Evolutionary conservation across 495 filamentous ascomycete species (phyloP).

Genomic region (Viridothelium virens): DNA sequence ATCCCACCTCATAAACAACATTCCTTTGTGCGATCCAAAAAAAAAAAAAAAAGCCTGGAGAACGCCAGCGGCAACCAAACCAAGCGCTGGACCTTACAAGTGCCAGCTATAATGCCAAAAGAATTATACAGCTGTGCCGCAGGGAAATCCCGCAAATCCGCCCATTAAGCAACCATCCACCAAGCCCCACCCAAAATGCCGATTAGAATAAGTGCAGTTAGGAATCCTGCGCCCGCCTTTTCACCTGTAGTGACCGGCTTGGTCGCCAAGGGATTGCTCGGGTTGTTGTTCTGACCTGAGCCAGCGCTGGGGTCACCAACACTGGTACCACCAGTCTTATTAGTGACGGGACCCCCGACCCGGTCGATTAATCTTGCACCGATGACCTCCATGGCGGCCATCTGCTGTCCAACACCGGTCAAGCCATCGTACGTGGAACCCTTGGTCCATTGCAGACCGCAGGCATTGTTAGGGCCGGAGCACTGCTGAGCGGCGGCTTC

Average conservation of each 20-base stretch:
- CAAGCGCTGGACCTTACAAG: constrained; percentile 4
- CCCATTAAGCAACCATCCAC: constrained; percentile 33
- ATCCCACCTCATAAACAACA: background rate
- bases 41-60: background rate
- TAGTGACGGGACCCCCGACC: constrained; percentile 33
- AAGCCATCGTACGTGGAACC: constrained; percentile 41
- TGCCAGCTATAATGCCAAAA: constrained; percentile 6
- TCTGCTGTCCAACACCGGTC: constrained; percentile 49
- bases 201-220: constrained; percentile 32
- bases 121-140: constrained; percentile 9
- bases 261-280: constrained; percentile 19
- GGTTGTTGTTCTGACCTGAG: constrained; percentile 14
- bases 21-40: background rate
- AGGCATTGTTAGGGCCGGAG: constrained; percentile 45
- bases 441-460: constrained; percentile 46
- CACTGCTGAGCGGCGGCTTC: constrained; percentile 55
- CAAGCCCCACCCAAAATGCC: constrained; percentile 31
- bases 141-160: background rate
- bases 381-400: constrained; percentile 52
- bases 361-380: constrained; percentile 45
- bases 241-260: constrained; percentile 33
- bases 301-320: constrained; percentile 35
- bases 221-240: constrained; percentile 35
- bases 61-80: constrained; percentile 6
- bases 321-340: constrained; percentile 32